Evolutionary conservation across 2,329 filamentous ascomycete genomes (phyloP).

Genomic region (Apiospora hydei): DNA sequence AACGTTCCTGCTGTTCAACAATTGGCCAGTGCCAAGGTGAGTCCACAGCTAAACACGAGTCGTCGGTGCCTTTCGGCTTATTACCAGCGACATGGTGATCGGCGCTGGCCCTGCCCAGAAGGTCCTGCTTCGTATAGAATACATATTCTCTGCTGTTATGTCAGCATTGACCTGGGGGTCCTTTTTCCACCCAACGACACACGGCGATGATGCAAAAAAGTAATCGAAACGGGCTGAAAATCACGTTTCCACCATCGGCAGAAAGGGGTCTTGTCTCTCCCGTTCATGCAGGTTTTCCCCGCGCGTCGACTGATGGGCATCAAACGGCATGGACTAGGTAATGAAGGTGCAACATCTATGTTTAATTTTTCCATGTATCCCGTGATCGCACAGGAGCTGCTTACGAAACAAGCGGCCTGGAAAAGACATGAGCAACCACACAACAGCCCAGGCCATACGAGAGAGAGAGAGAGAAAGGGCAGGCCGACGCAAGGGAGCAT

Average conservation of each 20-base stretch:
- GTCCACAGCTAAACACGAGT: conserved; percentile 15
- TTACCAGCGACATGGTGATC: conserved; percentile 15
- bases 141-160: neutral
- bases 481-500: neutral
- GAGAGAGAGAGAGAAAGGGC: neutral
- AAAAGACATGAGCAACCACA: conserved; percentile 11
- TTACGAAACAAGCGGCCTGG: conserved; percentile 6
- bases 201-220: neutral
- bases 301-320: conserved; percentile 9
- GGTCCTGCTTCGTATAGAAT: conserved; percentile 6
- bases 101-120: neutral
- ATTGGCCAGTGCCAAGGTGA: conserved; percentile 13
- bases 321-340: conserved; percentile 18
- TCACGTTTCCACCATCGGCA: neutral
- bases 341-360: conserved; percentile 14
- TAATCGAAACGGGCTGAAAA: conserved; percentile 13
- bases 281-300: conserved; percentile 11
- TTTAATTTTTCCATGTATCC: conserved; percentile 13
- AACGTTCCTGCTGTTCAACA: neutral
- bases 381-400: neutral
- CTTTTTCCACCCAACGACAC: neutral
- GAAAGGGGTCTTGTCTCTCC: conserved; percentile 6
- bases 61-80: neutral
- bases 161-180: conserved; percentile 5
- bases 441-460: conserved; percentile 7